Evolutionary conservation across 306 rosid genomes (phyloP).

Genomic region (Canavalia gladiata): DNA sequence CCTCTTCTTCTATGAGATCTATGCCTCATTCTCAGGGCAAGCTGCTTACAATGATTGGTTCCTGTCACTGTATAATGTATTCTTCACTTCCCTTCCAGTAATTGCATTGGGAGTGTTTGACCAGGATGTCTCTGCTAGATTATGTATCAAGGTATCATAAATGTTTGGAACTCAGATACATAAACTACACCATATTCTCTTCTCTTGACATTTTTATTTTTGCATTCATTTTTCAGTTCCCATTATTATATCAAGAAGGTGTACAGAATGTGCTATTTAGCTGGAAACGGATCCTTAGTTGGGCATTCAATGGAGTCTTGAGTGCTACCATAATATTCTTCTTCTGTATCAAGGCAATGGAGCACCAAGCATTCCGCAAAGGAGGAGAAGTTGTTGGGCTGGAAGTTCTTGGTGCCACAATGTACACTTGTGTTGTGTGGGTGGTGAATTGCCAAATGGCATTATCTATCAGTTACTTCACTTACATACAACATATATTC

Average conservation of each 20-base stretch:
- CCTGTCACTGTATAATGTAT: constrained; percentile 74
- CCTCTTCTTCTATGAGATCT: constrained; percentile 77
- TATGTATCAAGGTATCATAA: constrained; percentile 77
- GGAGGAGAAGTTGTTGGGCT: constrained; percentile 76
- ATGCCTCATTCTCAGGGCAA: constrained; percentile 86
- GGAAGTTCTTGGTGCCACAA: constrained; percentile 75
- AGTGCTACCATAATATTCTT: constrained; percentile 72
- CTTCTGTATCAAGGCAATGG: constrained; percentile 68
- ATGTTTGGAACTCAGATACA: not conserved
- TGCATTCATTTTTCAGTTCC: constrained; percentile 65
- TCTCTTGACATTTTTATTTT: constrained; percentile 7
- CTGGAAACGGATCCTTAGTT: constrained; percentile 80
- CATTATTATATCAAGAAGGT: constrained; percentile 92
- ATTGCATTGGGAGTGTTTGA: constrained; percentile 92
- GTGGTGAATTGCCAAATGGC: constrained; percentile 92
- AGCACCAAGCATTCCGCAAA: constrained; percentile 75
- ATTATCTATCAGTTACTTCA: constrained; percentile 77
- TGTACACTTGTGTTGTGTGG: constrained; percentile 92
- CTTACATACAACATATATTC: constrained; percentile 85
- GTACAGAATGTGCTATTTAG: constrained; percentile 82
- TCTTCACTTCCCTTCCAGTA: constrained; percentile 97
- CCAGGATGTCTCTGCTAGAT: constrained; percentile 82
- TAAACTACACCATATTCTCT: not conserved
- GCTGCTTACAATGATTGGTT: constrained; percentile 88
- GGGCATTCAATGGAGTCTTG: constrained; percentile 72